Conservation (phyloP, 2,329 filamentous ascomycete genomes). For the Aspergillus costaricaensis region DNA sequence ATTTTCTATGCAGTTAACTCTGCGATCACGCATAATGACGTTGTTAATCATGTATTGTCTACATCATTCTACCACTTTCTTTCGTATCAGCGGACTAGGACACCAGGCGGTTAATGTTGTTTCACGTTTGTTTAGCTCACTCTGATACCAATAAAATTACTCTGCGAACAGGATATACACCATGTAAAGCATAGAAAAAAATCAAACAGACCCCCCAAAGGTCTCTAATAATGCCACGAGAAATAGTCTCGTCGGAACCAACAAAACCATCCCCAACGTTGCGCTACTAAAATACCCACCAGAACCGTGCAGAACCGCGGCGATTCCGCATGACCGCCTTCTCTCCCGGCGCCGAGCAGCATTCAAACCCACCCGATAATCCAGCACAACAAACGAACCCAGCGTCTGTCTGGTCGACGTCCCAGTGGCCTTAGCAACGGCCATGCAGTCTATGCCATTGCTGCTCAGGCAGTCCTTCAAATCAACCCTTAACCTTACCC, state of each 20-base stretch:
- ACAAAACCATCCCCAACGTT: slow-evolving; percentile 6
- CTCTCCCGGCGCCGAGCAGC: slow-evolving; percentile 15
- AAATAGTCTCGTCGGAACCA: background rate
- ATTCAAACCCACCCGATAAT: slow-evolving; percentile 4
- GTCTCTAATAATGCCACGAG: background rate
- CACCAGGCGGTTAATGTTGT: background rate
- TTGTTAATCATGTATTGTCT: slow-evolving; percentile 8
- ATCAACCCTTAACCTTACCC: slow-evolving; percentile 28
- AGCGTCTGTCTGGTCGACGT: slow-evolving; percentile 23
- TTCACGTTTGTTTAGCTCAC: background rate
- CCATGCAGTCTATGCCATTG: slow-evolving; percentile 46
- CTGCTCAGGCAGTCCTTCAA: slow-evolving; percentile 42
- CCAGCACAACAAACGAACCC: slow-evolving; percentile 16
- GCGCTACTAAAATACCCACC: slow-evolving; percentile 14
- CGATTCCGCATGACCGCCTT: slow-evolving; percentile 10
- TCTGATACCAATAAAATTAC: background rate
- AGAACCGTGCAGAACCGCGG: slow-evolving; percentile 10
- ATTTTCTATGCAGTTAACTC: background rate
- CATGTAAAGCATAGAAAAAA: background rate
- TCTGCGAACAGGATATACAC: background rate
- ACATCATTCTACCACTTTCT: background rate
- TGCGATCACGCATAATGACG: slow-evolving; percentile 4
- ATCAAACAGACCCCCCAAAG: background rate
- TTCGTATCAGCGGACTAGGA: background rate
- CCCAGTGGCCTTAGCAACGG: slow-evolving; percentile 27